These are phyloP conservation scores for Ustulina deusta DNA, from an alignment of 2,329 filamentous ascomycete species.

Conservation along the genomic window DNA sequence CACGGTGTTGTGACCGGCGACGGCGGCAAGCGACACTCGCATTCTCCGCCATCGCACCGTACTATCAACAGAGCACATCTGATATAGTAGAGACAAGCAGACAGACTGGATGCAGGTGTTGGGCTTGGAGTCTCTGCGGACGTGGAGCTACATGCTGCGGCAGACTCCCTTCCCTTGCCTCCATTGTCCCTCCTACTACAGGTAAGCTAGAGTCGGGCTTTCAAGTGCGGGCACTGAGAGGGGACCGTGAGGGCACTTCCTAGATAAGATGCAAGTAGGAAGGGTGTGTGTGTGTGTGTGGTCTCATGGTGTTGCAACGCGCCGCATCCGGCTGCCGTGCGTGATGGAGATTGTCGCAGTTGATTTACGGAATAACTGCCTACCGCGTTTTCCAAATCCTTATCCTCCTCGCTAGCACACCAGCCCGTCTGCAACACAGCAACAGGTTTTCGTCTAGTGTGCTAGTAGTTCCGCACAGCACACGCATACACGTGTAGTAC, in stretches of 20 bases:
- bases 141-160: conserved; percentile 26
- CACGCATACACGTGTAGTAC: background rate
- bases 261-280: conserved; percentile 34
- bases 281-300: conserved; percentile 17
- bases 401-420: conserved; percentile 2
- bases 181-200: conserved; percentile 2
- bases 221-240: conserved; percentile 23
- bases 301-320: conserved; percentile 39
- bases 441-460: conserved; percentile 20
- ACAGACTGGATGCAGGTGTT: conserved; percentile 12
- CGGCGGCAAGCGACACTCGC: conserved; percentile 31
- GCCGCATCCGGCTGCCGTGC: conserved; percentile 33
- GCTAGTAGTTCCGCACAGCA: background rate
- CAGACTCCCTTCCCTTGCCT: conserved; percentile 16
- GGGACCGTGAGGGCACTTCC: conserved; percentile 9
- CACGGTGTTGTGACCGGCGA: conserved; percentile 26
- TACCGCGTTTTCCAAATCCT: conserved; percentile 32
- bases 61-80: conserved; percentile 21
- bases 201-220: conserved; percentile 18
- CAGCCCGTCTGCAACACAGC: conserved; percentile 7
- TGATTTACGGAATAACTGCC: conserved; percentile 22
- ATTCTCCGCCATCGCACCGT: conserved; percentile 31
- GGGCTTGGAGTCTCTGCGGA: conserved; percentile 6
- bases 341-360: conserved; percentile 38
- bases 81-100: conserved; percentile 9